A percentile compares a stretch with the other conserved stretches of the same genome.
These are phyloP conservation scores for Nigrograna mackinnonii DNA, from an alignment of 2,329 filamentous ascomycete species.

Conservation along the genomic window DNA sequence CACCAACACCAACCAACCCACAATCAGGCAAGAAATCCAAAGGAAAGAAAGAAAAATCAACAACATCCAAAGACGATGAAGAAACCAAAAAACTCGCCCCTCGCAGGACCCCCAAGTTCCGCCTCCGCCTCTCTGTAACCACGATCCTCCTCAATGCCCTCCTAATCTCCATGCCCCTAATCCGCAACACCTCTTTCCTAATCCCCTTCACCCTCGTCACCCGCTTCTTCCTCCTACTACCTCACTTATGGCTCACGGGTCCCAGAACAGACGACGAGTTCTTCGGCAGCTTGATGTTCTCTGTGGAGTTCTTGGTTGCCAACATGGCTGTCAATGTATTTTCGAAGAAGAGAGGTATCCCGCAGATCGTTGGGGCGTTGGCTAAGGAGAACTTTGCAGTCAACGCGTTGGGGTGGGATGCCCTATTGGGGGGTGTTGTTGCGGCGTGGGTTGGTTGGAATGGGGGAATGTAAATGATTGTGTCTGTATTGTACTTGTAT, in stretches of 20 bases:
- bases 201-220: constrained; percentile 19
- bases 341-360: constrained; percentile 8
- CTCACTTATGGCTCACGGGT: constrained; percentile 18
- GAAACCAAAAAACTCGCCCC: too few species aligned
- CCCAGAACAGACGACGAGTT: constrained; percentile 18
- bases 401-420: constrained; percentile 31
- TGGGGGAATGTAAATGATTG: too few species aligned
- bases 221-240: constrained; percentile 24
- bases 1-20: constrained; percentile 5
- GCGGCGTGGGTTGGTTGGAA: too few species aligned
- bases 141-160: constrained; percentile 28
- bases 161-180: constrained; percentile 22
- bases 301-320: constrained; percentile 27
- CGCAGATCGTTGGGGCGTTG: constrained; percentile 12
- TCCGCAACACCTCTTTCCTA: constrained; percentile 19
- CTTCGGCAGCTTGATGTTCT: constrained; percentile 21
- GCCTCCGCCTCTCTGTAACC: constrained; percentile 14
- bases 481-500: too few species aligned
- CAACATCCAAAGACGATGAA: too few species aligned
- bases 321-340: constrained; percentile 19
- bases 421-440: constrained; percentile 12
- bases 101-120: neutral
- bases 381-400: constrained; percentile 15
- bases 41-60: too few species aligned
- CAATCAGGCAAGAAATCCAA: constrained; percentile 1